Percentiles rank a stretch among this genome's conserved stretches.
Conservation (phyloP, 2,329 filamentous ascomycete genomes). For the Fusarium xylarioides region DNA sequence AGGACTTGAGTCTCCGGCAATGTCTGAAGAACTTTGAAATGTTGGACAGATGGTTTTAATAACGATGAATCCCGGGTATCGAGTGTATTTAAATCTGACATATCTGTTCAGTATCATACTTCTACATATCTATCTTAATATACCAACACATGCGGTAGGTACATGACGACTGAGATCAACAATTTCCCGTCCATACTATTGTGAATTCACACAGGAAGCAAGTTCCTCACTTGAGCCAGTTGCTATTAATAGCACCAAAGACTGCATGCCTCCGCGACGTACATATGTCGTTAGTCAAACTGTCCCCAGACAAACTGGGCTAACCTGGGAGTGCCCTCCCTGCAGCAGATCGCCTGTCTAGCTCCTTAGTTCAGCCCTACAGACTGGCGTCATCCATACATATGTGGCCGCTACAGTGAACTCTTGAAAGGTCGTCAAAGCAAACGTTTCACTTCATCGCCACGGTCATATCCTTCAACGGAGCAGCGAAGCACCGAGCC, state of each 20-base stretch:
- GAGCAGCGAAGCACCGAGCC: neutral
- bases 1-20: neutral
- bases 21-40: neutral
- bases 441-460: neutral
- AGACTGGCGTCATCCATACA: neutral
- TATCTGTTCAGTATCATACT: neutral
- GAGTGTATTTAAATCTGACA: neutral
- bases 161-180: fast-evolving
- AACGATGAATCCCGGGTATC: neutral
- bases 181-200: neutral
- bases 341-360: neutral
- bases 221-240: neutral
- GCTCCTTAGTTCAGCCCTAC: slow-evolving; percentile 2
- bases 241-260: neutral
- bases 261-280: neutral
- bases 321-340: neutral
- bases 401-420: neutral
- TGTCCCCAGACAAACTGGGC: neutral
- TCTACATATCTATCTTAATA: neutral
- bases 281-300: neutral
- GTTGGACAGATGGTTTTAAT: neutral
- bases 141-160: neutral
- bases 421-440: neutral
- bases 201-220: neutral
- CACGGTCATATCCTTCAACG: neutral